Base-by-base conservation (phyloP, 495 filamentous ascomycete species). In the Xylaria grammica region DNA sequence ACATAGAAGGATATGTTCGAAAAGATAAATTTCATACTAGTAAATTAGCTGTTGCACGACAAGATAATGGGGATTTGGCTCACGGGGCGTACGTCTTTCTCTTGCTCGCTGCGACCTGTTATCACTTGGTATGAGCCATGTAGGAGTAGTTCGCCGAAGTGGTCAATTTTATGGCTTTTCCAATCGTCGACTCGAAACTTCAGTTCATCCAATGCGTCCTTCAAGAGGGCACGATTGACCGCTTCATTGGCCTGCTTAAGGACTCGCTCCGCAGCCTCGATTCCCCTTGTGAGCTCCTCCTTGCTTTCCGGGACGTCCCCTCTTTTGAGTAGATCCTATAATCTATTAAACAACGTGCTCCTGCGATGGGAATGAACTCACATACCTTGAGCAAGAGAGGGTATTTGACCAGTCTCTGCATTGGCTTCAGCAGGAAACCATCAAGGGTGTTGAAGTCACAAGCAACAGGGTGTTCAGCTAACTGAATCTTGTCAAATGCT, bases 21-120 rank as follows among this genome's bases (percentile, higher is more conserved):
- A 99, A 32, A 99, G 87, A 76, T 96, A 99, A 56, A 99, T 96
- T 70, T 95, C 93, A 75, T 98, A 99, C 92, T 98, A 73, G 9
- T 57, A 56, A 46, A 27, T 69, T 72, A 54, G 76, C 56, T 20
- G 50, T 48, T 42, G 61, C 44, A 59, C 61, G 44, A 49, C n/a
- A 52, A 11, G 38, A 29, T 6, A 15, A 13, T n/a, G 24, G 20
- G 50, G 54, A 45, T 38, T 55, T 44, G 50, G 19, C 55, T 51
- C 17, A 67, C 52, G 64, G 53, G 66, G 81, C 87, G 70, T 80
- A 96, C 92, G 80, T 96, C 92, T 84, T 91, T 88, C 76, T 95
- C 91, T 20, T 86, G 85, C 61, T 94, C 91, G 70, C 85, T 93
- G 65, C 86, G 88, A 70, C 93, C 92, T 63, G 97, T 98, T 20